Evolutionary conservation across 202 grass and related monocot genomes (phyloP).

Genomic region (Dendrocalamus latiflorus): DNA sequence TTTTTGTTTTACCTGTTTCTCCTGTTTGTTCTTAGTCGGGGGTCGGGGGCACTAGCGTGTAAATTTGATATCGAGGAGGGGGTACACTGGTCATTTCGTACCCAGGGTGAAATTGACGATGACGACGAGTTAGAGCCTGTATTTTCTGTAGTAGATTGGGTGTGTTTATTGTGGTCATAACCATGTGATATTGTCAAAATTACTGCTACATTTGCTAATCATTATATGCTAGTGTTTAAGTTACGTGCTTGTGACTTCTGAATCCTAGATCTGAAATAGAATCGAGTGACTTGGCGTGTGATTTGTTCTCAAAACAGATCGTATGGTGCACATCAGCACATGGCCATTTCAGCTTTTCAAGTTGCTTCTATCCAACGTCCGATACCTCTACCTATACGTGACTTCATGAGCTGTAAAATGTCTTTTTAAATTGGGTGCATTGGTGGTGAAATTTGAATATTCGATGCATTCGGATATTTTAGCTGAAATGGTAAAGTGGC

Average conservation of each 20-base stretch:
- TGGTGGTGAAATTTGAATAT: background rate
- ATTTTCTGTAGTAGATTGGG: slow-evolving; percentile 12
- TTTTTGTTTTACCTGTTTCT: too few relatives aligned
- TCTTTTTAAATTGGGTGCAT: background rate
- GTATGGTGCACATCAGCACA: too few relatives aligned
- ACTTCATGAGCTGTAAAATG: slow-evolving; percentile 9
- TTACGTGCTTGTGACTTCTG: background rate
- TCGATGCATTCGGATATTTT: background rate
- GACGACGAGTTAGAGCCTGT: background rate
- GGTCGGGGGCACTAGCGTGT: too few relatives aligned
- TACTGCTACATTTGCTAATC: background rate
- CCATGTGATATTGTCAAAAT: background rate
- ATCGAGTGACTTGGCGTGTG: background rate
- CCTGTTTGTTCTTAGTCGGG: too few relatives aligned
- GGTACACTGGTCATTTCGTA: slow-evolving; percentile 20
- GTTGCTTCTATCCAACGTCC: background rate
- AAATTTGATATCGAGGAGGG: background rate
- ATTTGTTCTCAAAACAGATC: background rate
- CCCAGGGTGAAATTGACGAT: background rate
- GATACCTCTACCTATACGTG: background rate
- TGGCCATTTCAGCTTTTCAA: background rate
- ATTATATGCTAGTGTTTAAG: background rate
- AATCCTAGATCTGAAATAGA: background rate
- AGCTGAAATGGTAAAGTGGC: too few relatives aligned
- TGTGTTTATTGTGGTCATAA: background rate